Percentiles rank a stretch among this genome's conserved stretches.
phyloP scores from a whole-genome alignment of 2,329 filamentous ascomycete species.

The Pseudogymnoascus sp. region DNA sequence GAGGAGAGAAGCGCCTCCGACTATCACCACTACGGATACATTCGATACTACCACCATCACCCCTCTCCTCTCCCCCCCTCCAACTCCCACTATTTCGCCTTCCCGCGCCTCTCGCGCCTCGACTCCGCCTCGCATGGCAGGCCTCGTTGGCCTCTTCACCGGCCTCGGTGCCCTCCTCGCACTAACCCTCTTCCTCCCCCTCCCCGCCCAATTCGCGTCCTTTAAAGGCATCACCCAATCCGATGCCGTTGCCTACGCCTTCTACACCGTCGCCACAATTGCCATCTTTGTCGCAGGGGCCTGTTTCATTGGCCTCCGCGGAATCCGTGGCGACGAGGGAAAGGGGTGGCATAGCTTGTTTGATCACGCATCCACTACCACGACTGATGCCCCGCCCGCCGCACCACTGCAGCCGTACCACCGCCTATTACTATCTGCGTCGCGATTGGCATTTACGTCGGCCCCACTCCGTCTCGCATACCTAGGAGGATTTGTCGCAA shows the following conservation, averaged over 20 bases:
- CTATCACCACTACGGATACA: conserved; percentile 28
- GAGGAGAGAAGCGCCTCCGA: not conserved
- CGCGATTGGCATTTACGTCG: conserved; percentile 65
- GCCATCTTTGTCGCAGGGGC: conserved; percentile 63
- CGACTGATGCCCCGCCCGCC: conserved; percentile 3
- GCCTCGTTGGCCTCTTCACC: conserved; percentile 85
- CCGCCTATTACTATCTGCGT: conserved; percentile 50
- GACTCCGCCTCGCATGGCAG: conserved; percentile 59
- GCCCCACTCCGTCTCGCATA: conserved; percentile 78
- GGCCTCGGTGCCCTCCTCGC: conserved; percentile 86
- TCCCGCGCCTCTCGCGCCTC: conserved; percentile 26
- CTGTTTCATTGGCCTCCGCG: conserved; percentile 69
- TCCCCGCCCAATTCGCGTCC: conserved; percentile 70
- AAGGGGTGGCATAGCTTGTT: conserved; percentile 61
- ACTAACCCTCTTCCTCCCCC: conserved; percentile 70
- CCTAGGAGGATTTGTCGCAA: conserved; percentile 85
- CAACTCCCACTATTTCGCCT: conserved; percentile 14
- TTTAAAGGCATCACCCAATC: conserved; percentile 62
- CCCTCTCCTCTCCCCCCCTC: not conserved
- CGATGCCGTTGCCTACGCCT: conserved; percentile 71
- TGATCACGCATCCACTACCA: conserved; percentile 26
- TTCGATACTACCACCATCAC: not conserved
- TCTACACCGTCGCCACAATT: conserved; percentile 73
- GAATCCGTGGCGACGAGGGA: conserved; percentile 61
- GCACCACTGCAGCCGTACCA: conserved; percentile 43